Evolutionary conservation across 2,329 filamentous ascomycete species (phyloP).

Genomic region (Xylariales sp.): DNA sequence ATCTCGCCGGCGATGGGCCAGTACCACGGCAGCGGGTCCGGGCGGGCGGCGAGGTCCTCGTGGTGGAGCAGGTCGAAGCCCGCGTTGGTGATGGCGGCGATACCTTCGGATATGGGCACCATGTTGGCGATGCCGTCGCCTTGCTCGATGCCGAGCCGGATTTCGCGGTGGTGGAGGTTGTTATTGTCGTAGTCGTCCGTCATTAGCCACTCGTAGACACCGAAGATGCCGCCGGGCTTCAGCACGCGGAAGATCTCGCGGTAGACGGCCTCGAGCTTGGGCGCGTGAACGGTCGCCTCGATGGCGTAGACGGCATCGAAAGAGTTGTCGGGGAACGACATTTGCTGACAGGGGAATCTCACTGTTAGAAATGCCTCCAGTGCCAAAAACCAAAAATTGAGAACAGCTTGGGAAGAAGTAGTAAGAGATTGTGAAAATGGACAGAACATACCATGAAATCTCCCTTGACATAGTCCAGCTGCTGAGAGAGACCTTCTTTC

Average conservation of each 20-base stretch:
- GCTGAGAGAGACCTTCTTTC: conserved; percentile 74
- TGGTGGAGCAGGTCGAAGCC: conserved; percentile 81
- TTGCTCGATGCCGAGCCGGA: conserved; percentile 93
- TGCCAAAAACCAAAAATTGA: no score
- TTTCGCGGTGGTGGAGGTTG: conserved; percentile 80
- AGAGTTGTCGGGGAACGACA: conserved; percentile 85
- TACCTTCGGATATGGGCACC: conserved; percentile 78
- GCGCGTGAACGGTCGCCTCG: conserved; percentile 94
- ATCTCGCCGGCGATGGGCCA: conserved; percentile 85
- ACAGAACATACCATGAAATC: no score
- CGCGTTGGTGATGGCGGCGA: conserved; percentile 78
- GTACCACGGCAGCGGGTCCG: conserved; percentile 83
- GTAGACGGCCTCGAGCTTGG: conserved; percentile 86
- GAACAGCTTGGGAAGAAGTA: no score
- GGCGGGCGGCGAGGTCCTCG: conserved; percentile 79
- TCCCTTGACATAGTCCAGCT: conserved; percentile 85
- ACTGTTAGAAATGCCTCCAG: no score
- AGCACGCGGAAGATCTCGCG: conserved; percentile 90
- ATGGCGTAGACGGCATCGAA: conserved; percentile 98
- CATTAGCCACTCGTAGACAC: conserved; percentile 99
- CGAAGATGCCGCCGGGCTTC: conserved; percentile 93
- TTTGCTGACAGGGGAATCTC: no score
- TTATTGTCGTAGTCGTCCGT: conserved; percentile 90
- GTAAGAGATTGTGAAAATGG: no score
- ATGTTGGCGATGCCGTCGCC: conserved; percentile 98